Conservation (phyloP, 2,329 filamentous ascomycete species). For the Fonsecaea pedrosoi region DNA sequence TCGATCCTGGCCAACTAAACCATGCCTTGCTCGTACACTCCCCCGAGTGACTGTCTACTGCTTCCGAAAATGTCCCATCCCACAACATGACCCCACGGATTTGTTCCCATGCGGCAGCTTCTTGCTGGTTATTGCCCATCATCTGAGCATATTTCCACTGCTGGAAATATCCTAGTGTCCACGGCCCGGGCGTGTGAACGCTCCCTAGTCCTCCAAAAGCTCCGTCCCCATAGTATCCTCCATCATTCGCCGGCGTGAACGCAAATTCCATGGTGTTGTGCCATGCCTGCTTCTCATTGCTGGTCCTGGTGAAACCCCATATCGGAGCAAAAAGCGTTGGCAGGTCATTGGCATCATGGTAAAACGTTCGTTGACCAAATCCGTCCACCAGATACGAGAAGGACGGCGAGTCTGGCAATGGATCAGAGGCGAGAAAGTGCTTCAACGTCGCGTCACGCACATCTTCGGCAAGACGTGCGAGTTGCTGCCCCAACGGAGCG, state of each 20-base stretch:
- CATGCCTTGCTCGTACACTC: conserved; percentile 30
- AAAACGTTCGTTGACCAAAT: conserved; percentile 19
- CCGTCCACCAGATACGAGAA: conserved; percentile 30
- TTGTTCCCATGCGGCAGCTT: conserved; percentile 19
- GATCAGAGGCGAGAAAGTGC: conserved; percentile 18
- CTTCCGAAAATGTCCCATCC: conserved; percentile 29
- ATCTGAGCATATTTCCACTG: conserved; percentile 30
- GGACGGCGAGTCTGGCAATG: conserved; percentile 1
- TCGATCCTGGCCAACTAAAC: conserved; percentile 31
- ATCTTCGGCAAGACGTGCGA: conserved; percentile 6
- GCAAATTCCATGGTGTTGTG: conserved; percentile 28
- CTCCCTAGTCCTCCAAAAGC: conserved; percentile 27
- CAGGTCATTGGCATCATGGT: conserved; percentile 31
- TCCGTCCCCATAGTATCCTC: conserved; percentile 25
- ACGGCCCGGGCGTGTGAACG: conserved; percentile 27
- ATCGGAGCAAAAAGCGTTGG: conserved; percentile 23
- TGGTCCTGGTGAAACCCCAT: conserved; percentile 23
- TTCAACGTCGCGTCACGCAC: conserved; percentile 20
- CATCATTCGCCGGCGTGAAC: conserved; percentile 21
- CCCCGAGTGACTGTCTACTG: conserved; percentile 23
- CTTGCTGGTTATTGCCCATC: conserved; percentile 13
- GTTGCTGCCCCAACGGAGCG: conserved; percentile 2
- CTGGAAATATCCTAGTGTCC: conserved; percentile 30
- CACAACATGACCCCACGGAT: conserved; percentile 27
- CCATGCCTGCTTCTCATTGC: conserved; percentile 24